Evolutionary conservation across 495 filamentous ascomycete genomes (phyloP).

Genomic region (Penicillium samsonianum): DNA sequence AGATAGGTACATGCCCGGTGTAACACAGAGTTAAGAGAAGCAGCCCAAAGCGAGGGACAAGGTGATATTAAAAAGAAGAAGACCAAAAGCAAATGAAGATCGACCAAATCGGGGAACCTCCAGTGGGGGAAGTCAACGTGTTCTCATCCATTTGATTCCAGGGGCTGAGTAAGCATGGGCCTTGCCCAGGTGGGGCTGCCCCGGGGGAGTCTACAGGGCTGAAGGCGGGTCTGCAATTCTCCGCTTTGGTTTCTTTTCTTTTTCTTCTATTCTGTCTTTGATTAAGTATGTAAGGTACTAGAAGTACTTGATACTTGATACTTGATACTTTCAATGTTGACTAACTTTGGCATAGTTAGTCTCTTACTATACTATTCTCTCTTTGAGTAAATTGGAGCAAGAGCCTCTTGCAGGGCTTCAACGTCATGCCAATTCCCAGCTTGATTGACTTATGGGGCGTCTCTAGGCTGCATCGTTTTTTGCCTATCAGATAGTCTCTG

Average conservation of each 20-base stretch:
- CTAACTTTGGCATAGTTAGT: background rate
- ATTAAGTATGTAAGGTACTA: background rate
- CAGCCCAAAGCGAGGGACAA: constrained; percentile 1
- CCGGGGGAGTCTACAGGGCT: constrained; percentile 25
- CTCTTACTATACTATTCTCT: background rate
- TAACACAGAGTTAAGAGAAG: constrained; percentile 14
- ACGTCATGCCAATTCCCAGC: constrained; percentile 6
- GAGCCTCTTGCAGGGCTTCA: background rate
- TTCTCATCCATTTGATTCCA: constrained; percentile 36
- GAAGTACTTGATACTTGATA: background rate
- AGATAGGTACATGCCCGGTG: constrained; percentile 21
- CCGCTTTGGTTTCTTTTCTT: background rate
- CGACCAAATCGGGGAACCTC: constrained; percentile 21
- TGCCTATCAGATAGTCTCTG: constrained; percentile 19
- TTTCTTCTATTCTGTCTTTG: background rate
- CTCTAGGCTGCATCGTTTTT: constrained; percentile 31
- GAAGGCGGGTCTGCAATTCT: constrained; percentile 17
- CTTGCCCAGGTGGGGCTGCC: background rate
- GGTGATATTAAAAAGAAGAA: constrained; percentile 9
- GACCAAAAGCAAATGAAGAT: constrained; percentile 5
- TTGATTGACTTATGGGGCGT: constrained; percentile 24
- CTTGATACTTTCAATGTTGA: background rate
- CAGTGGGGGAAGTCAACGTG: constrained; percentile 35
- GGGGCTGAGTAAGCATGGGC: constrained; percentile 23
- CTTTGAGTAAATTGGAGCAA: background rate